These are phyloP conservation scores for Gaultheria prostrata DNA, from an alignment of 148 eudicot genomes.

Conservation along the genomic window DNA sequence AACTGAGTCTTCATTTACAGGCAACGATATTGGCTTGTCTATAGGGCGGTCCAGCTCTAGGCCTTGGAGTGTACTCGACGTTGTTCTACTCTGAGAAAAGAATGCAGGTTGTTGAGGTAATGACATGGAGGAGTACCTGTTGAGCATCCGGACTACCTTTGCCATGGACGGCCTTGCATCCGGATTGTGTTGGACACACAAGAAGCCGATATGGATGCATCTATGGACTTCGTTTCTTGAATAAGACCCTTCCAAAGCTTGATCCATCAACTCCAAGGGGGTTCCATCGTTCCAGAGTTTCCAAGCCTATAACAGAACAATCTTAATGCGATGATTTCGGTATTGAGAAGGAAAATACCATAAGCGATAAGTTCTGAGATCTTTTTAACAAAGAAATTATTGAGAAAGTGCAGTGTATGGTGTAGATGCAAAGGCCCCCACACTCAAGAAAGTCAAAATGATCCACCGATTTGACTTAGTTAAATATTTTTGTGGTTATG, in stretches of 20 bases:
- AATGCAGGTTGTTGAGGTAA: slow-evolving; percentile 34
- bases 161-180: slow-evolving; percentile 40
- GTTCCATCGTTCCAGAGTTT: slow-evolving; percentile 32
- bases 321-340: neutral
- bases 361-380: neutral
- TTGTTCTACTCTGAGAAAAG: neutral
- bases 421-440: neutral
- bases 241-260: slow-evolving; percentile 4
- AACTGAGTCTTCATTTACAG: neutral
- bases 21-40: neutral
- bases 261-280: slow-evolving; percentile 25
- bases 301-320: slow-evolving; percentile 29
- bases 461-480: neutral
- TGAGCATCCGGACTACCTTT: slow-evolving; percentile 35
- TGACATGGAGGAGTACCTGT: slow-evolving; percentile 25
- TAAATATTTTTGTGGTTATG: neutral
- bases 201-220: slow-evolving; percentile 33
- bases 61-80: neutral
- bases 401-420: neutral
- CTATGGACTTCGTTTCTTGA: slow-evolving; percentile 25
- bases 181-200: slow-evolving; percentile 35
- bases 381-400: neutral
- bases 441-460: neutral
- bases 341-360: neutral
- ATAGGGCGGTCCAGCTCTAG: neutral